These are phyloP conservation scores for Pholiota conissans DNA, from an alignment of 768 basidiomycete species.

Conservation along the genomic window DNA sequence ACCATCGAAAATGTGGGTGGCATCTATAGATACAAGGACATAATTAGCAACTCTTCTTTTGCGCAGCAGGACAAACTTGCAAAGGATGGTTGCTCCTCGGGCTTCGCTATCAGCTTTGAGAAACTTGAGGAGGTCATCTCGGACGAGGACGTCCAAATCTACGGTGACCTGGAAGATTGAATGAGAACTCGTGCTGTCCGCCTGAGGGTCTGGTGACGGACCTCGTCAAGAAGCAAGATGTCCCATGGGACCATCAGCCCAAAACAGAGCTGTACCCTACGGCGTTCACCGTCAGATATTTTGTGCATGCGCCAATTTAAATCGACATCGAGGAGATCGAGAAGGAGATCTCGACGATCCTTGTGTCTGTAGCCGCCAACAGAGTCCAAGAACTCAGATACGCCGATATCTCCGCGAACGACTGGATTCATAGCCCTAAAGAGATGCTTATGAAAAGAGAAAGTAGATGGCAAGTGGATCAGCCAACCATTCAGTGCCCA, in stretches of 20 bases:
- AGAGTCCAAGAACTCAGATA: slow-evolving; percentile 94
- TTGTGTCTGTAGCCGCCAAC: slow-evolving; percentile 96
- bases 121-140: slow-evolving; percentile 87
- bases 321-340: slow-evolving; percentile 94
- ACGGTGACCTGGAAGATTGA: slow-evolving; percentile 76
- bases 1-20: slow-evolving; percentile 97
- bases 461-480: neutral
- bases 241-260: slow-evolving; percentile 97
- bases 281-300: slow-evolving; percentile 95
- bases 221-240: slow-evolving; percentile 91
- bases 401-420: slow-evolving; percentile 88
- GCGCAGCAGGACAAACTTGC: slow-evolving; percentile 39
- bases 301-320: slow-evolving; percentile 95
- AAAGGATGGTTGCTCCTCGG: slow-evolving; percentile 86
- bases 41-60: slow-evolving; percentile 5
- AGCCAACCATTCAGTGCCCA: slow-evolving; percentile 91
- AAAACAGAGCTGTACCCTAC: slow-evolving; percentile 90
- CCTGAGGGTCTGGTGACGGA: slow-evolving; percentile 26
- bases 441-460: neutral
- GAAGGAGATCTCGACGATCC: slow-evolving; percentile 77
- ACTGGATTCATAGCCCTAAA: slow-evolving; percentile 95
- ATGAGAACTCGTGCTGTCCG: neutral
- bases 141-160: slow-evolving; percentile 94
- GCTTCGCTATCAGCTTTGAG: slow-evolving; percentile 78
- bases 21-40: slow-evolving; percentile 50